These are phyloP conservation scores for Erigeron philadelphicus DNA, from an alignment of 140 eudicot species.

Conservation along the genomic window DNA sequence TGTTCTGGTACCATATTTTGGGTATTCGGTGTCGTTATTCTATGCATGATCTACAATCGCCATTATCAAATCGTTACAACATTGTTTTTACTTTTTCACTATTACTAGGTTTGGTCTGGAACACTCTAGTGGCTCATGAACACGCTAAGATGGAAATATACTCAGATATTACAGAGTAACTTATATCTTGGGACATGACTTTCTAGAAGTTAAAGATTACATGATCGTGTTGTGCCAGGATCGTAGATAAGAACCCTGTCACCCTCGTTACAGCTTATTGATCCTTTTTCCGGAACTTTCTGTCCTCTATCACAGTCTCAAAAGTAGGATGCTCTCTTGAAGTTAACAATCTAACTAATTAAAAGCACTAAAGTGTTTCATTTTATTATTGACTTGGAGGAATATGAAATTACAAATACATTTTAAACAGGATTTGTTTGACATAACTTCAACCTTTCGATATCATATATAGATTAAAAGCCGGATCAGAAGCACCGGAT, in stretches of 20 bases:
- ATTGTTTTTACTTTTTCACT: conserved; percentile 7
- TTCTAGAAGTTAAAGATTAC: conserved; percentile 19
- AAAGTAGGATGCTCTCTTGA: conserved; percentile 15
- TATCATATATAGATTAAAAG: no score
- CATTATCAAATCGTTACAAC: conserved; percentile 3
- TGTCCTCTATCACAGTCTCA: neutral
- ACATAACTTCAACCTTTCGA: no score
- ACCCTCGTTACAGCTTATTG: neutral
- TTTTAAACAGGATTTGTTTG: no score
- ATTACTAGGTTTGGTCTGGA: neutral
- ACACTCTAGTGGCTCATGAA: conserved; percentile 4
- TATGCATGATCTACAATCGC: neutral
- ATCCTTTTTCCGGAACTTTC: conserved; percentile 2
- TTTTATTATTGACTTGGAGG: neutral
- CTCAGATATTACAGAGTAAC: neutral
- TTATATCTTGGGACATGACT: neutral
- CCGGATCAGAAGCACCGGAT: neutral
- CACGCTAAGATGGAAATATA: conserved; percentile 14
- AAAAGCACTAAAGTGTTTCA: neutral
- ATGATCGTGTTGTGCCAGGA: neutral
- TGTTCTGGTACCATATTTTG: conserved; percentile 8
- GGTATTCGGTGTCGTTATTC: neutral
- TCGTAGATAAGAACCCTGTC: conserved; percentile 10
- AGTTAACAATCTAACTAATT: neutral
- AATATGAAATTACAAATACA: no score